These are phyloP conservation scores for Cyclotella cryptica DNA, from an alignment of 108 stramenopile genomes.

Conservation along the genomic window DNA sequence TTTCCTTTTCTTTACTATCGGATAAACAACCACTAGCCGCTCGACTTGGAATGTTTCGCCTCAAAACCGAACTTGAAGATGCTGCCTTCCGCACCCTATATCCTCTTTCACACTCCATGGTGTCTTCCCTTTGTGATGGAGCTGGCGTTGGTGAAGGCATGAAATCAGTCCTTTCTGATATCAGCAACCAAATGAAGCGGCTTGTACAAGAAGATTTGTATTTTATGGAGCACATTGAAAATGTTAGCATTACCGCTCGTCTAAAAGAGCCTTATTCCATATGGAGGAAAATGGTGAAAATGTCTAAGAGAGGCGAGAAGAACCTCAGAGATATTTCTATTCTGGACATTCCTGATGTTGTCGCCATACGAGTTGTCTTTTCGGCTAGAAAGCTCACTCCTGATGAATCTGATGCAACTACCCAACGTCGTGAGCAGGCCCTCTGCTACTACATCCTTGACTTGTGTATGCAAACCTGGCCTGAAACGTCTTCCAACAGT, in stretches of 20 bases:
- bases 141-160: slow-evolving; percentile 59
- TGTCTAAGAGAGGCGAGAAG: slow-evolving; percentile 56
- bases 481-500: slow-evolving; percentile 45
- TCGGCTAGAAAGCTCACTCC: slow-evolving; percentile 59
- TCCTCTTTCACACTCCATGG: slow-evolving; percentile 65
- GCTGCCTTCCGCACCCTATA: slow-evolving; percentile 83
- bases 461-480: slow-evolving; percentile 62
- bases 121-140: slow-evolving; percentile 52
- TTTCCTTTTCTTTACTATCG: not conserved
- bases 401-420: slow-evolving; percentile 66
- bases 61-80: slow-evolving; percentile 90
- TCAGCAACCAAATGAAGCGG: slow-evolving; percentile 62
- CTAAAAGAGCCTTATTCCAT: slow-evolving; percentile 83
- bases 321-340: slow-evolving; percentile 40
- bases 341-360: slow-evolving; percentile 79
- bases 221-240: slow-evolving; percentile 60
- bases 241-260: slow-evolving; percentile 74
- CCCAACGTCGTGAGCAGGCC: slow-evolving; percentile 69
- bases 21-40: slow-evolving; percentile 32
- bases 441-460: slow-evolving; percentile 84
- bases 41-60: slow-evolving; percentile 81
- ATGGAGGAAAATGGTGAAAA: slow-evolving; percentile 86
- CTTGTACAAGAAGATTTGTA: slow-evolving; percentile 65
- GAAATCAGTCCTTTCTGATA: slow-evolving; percentile 63
- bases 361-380: slow-evolving; percentile 82